Evolutionary conservation across 345 rosid genomes (phyloP), one percentile per base, ranked within the genome.

Genomic region (Euphorbia lathyris): DNA sequence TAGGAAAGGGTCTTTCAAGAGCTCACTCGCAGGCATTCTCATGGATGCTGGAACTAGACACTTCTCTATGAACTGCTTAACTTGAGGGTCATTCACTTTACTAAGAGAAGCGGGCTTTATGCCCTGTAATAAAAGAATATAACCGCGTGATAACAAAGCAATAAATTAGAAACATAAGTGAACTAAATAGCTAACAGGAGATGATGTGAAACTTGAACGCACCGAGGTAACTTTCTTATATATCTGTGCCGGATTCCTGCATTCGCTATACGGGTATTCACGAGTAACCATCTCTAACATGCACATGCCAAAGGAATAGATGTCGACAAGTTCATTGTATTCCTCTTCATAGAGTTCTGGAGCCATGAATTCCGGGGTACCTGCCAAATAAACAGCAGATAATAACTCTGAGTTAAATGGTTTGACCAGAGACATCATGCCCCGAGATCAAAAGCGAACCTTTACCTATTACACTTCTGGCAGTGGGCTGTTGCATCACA

Each of bases 361-460:
- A 19, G 99, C 95, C 98, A 92, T 92, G 87, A 88, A 92, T 65
- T 88, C 98, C 30, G 98, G 96, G 69, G 96, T 92, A 29, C 98
- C 98, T 68, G 69, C 34, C 65, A 2, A 69, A 73, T 20, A 29
- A n/a, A 70, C 1, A 69, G 48, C 42, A 66, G 25, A 23, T 59
- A 17, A 62, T 6, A 71, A 48, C 27, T 63, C 27, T 60, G 19
- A 70, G 64, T 6, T 47, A 9, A 22, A 40, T 22, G 2, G 5
- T 58, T 30, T 9, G 26, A 30, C 51, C 12, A 5, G 47, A 58
- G 47, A 25, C 20, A 56, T 9, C 11, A 10, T 14, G 34, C 14
- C 10, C 10, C 14, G 19, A 43, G 38, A 72, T 25, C 72, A 65
- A 8, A 60, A 2, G 36, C 47, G 56, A 62, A 51, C 51, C 25